These are phyloP conservation scores for Phycomyces blakesleeanus DNA, from an alignment of 192 early-diverging fungal species.

Conservation along the genomic window DNA sequence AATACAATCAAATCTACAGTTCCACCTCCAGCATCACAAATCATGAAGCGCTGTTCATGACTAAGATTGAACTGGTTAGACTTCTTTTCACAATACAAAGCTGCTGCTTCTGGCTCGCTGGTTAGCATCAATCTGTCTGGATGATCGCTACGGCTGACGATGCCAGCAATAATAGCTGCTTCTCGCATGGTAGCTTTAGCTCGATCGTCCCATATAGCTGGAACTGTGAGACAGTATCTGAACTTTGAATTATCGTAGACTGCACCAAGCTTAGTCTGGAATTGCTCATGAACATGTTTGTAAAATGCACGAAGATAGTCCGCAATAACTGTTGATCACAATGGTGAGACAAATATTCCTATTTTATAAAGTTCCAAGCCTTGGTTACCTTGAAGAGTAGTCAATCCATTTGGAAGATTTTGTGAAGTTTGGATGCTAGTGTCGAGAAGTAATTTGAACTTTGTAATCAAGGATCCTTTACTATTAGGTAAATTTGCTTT, in stretches of 20 bases:
- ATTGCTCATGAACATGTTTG: conserved; percentile 7
- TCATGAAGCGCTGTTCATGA: conserved; percentile 42
- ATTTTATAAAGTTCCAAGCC: background rate
- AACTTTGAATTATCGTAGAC: background rate
- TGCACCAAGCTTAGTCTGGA: background rate
- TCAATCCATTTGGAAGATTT: background rate
- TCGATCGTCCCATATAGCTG: conserved; percentile 47
- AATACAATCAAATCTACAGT: conserved; percentile 42
- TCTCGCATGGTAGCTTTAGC: conserved; percentile 41
- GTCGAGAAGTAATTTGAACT: conserved; percentile 2
- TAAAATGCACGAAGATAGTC: conserved; percentile 8
- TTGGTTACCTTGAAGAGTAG: background rate
- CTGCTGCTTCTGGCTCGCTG: conserved; percentile 31
- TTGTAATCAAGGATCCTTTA: conserved; percentile 15
- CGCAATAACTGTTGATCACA: conserved; percentile 4
- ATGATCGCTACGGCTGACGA: conserved; percentile 36
- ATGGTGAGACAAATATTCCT: conserved; percentile 2
- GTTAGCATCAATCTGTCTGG: conserved; percentile 22
- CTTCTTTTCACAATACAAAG: conserved; percentile 38
- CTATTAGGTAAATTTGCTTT: conserved; percentile 27
- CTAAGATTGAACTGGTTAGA: conserved; percentile 30
- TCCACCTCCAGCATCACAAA: conserved; percentile 47
- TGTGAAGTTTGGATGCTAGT: background rate
- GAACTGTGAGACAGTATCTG: conserved; percentile 43
- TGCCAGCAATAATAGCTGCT: conserved; percentile 40